phyloP scores from a whole-genome alignment of 306 rosid genomes.

The Ochetophila trinervis region DNA sequence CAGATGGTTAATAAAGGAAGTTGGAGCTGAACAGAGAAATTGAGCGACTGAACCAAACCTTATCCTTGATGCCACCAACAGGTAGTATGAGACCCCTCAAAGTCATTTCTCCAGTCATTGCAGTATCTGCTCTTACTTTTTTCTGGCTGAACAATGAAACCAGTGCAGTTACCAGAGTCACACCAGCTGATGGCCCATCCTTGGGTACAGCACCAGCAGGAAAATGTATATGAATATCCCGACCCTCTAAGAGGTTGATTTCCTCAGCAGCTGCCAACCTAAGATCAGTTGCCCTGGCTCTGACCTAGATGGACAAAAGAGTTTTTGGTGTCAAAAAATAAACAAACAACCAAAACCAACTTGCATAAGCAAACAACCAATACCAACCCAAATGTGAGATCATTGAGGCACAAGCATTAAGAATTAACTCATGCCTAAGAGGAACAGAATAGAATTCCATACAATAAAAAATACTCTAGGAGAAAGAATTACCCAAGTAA shows the following conservation, averaged over 20 bases:
- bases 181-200: slow-evolving; percentile 99
- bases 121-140: slow-evolving; percentile 89
- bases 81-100: slow-evolving; percentile 97
- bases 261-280: slow-evolving; percentile 58
- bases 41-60: slow-evolving; percentile 44
- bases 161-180: slow-evolving; percentile 93
- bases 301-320: slow-evolving; percentile 48
- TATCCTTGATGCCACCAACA: slow-evolving; percentile 97
- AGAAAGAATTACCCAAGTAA: slow-evolving; percentile 80
- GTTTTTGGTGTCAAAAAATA: slow-evolving; percentile 24
- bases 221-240: slow-evolving; percentile 93
- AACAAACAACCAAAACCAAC: background rate
- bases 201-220: slow-evolving; percentile 99
- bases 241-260: slow-evolving; percentile 73
- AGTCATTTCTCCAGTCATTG: slow-evolving; percentile 99
- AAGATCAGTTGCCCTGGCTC: slow-evolving; percentile 84
- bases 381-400: background rate
- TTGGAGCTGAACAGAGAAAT: background rate
- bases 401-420: slow-evolving; percentile 1
- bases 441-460: slow-evolving; percentile 15
- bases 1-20: too few relatives aligned
- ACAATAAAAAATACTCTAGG: slow-evolving; percentile 9
- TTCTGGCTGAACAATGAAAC: slow-evolving; percentile 80
- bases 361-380: slow-evolving; percentile 6
- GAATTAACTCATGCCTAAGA: background rate